Base-by-base conservation (phyloP, 2,329 filamentous ascomycete genomes). In the Metarhizium humberi region DNA sequence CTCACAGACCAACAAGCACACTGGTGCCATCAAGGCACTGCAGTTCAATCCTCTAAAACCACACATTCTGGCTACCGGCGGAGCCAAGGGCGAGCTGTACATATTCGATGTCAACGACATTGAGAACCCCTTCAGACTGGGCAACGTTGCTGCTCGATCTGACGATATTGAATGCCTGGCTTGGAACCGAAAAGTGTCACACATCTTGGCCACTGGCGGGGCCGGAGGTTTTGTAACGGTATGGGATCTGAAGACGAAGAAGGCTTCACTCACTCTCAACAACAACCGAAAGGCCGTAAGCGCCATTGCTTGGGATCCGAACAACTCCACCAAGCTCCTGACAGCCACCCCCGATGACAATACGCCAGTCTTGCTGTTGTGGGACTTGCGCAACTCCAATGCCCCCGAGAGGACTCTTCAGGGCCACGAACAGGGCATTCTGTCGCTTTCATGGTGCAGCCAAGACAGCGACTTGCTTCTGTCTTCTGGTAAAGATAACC, bases 231-330 rank as follows among this genome's bases (percentile, higher is more conserved):
- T 97, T 66, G 92, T 97, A 40, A 97, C 94, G 2, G 92, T 99
- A 18, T 99, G 94, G 94, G 94, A 99, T 73, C 80, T 97, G 61
- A 96, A 96, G 78, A 91, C 90, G 13, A 97, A 96, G 81, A 96
- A 96, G 75, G 91, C 96, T 63, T 96, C 92, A 55, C 76, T 99
- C 72, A 96, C 92, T 40, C 78, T 99, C 61, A 99, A 96, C 77
- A 94, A 95, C 68, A 94, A 90, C 67, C 85, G 94, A 59, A 99
- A 96, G 74, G 81, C 92, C 54, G 91, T 97, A 65, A 96, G 92
- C 72, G 87, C 95, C 57, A 90, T 99, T 63, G 92, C 92, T 13
- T 99, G 94, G 94, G 94, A 99, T 66, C 95, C 94, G 1, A 90
- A 94, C 66, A 92, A 90, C 74, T 87, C 92, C 49, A 99, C 95